A percentile compares a stretch with the other conserved stretches of the same genome.
Evolutionary conservation across 345 rosid species (phyloP).

Genomic region (Citrus reticulata): DNA sequence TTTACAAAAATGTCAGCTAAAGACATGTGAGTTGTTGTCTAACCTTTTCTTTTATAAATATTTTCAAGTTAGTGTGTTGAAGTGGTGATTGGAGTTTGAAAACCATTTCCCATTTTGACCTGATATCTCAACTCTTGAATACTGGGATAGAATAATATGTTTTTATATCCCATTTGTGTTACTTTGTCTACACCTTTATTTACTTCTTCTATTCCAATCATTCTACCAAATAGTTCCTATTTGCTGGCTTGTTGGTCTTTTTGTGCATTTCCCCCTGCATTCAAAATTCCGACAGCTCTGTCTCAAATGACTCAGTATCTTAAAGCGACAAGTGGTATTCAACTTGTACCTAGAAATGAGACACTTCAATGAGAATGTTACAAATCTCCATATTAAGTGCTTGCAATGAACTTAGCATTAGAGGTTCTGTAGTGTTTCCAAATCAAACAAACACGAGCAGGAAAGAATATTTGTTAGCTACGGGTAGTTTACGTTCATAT

Average conservation of each 20-base stretch:
- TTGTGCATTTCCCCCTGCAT: not conserved
- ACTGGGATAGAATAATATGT: not conserved
- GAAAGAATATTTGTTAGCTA: not conserved
- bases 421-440: not conserved
- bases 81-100: not conserved
- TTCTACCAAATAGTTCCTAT: not conserved
- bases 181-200: not conserved
- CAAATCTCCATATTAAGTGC: not conserved
- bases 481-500: too few species aligned
- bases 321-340: not conserved
- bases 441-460: not conserved
- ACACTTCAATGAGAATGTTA: not conserved
- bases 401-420: not conserved
- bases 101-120: not conserved
- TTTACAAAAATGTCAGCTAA: conserved; percentile 98
- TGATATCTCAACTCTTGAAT: not conserved
- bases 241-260: not conserved
- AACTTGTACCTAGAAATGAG: not conserved
- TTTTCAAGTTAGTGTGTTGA: not conserved
- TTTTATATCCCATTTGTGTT: not conserved
- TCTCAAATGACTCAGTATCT: not conserved
- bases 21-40: conserved; percentile 70
- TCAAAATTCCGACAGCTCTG: not conserved
- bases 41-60: not conserved
- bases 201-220: not conserved